These are phyloP conservation scores for Fusarium siculi DNA, from an alignment of 2,329 filamentous ascomycete species.

Conservation along the genomic window DNA sequence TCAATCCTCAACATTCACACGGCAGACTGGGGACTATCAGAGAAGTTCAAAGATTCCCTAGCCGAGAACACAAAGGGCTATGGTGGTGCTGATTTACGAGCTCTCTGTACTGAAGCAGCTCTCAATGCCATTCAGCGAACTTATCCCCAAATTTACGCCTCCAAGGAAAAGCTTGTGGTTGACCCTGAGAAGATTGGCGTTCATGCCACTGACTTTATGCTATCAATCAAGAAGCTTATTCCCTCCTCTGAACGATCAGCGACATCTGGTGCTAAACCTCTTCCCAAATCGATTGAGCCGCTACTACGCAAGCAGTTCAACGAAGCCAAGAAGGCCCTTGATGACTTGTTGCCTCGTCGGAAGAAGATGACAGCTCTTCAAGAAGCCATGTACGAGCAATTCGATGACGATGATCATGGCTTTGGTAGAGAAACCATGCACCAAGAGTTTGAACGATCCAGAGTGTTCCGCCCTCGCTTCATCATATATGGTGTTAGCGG, in stretches of 20 bases:
- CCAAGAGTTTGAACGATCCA: constrained; percentile 85
- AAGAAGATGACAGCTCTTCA: constrained; percentile 91
- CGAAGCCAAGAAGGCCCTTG: constrained; percentile 74
- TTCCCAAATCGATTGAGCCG: constrained; percentile 84
- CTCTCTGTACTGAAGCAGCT: constrained; percentile 94
- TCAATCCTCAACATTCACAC: constrained; percentile 96
- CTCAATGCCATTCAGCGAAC: constrained; percentile 95
- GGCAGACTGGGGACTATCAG: constrained; percentile 86
- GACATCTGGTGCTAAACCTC: constrained; percentile 82
- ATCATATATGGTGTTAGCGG: constrained; percentile 84
- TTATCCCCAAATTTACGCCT: constrained; percentile 95
- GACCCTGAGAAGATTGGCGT: constrained; percentile 86
- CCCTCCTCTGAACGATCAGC: constrained; percentile 93
- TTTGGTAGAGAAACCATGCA: constrained; percentile 83
- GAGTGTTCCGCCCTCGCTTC: constrained; percentile 88
- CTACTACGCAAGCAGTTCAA: constrained; percentile 78
- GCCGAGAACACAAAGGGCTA: constrained; percentile 95
- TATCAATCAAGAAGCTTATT: constrained; percentile 95
- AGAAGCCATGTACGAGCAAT: constrained; percentile 91
- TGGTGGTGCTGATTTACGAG: constrained; percentile 92
- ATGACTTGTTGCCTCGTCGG: constrained; percentile 82
- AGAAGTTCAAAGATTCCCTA: constrained; percentile 82
- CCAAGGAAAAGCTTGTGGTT: constrained; percentile 88
- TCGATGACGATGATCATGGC: constrained; percentile 82
- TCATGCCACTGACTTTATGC: constrained; percentile 94